These are phyloP conservation scores for Coemansia sp. DNA, from an alignment of 192 early-diverging fungal species.

Conservation along the genomic window DNA sequence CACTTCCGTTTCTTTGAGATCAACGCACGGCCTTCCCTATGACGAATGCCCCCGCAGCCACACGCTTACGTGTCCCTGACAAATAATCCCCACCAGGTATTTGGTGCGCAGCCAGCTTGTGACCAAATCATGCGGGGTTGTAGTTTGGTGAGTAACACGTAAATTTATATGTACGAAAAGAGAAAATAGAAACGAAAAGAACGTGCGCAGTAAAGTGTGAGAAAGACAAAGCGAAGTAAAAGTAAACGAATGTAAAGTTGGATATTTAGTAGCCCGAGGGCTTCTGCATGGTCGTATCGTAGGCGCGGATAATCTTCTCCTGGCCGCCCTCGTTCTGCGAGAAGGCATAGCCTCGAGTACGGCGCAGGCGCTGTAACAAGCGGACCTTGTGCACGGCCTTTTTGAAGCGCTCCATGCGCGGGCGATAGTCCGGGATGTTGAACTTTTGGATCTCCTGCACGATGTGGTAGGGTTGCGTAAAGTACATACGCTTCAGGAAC, in stretches of 20 bases:
- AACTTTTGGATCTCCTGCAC: slow-evolving; percentile 99
- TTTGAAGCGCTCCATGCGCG: slow-evolving; percentile 97
- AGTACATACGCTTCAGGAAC: slow-evolving; percentile 82
- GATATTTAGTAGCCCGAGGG: slow-evolving; percentile 55
- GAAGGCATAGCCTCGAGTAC: slow-evolving; percentile 95
- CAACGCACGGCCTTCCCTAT: not conserved
- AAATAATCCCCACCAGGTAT: not conserved
- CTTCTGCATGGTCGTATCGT: slow-evolving; percentile 73
- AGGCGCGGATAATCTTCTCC: slow-evolving; percentile 75
- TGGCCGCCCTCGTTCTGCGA: slow-evolving; percentile 96
- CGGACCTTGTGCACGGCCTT: slow-evolving; percentile 99
- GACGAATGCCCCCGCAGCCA: not conserved
- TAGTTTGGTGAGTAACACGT: not conserved
- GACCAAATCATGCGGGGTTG: not conserved
- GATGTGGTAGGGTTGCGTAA: slow-evolving; percentile 87
- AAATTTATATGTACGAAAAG: not conserved
- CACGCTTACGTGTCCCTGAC: not conserved
- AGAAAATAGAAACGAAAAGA: slow-evolving; percentile 1
- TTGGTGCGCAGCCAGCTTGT: not conserved
- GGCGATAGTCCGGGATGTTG: slow-evolving; percentile 98
- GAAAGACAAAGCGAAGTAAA: not conserved
- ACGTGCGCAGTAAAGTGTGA: not conserved
- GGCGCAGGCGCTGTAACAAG: slow-evolving; percentile 86
- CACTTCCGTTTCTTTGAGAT: not conserved
- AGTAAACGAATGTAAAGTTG: not conserved